Percentiles rank a stretch among this genome's conserved stretches.
These are phyloP conservation scores for Penicillium sp. DNA, from an alignment of 2,329 filamentous ascomycete genomes.

Conservation along the genomic window DNA sequence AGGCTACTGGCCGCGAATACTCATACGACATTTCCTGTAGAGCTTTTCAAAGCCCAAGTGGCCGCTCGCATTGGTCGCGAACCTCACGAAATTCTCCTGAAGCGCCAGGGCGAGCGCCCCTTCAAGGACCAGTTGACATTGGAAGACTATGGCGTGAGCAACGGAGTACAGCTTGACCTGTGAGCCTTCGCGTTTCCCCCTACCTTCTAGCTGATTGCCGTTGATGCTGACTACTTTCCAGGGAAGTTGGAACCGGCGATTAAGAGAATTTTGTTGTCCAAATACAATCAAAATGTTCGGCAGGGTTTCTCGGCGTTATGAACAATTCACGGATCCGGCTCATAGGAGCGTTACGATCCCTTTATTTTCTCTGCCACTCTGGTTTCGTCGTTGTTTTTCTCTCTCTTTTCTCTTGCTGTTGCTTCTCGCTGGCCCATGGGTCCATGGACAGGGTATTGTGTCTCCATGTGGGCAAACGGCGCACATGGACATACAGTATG, in stretches of 20 bases:
- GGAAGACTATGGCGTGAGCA: constrained; percentile 91
- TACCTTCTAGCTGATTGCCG: neutral
- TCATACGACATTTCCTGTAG: constrained; percentile 27
- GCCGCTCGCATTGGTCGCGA: constrained; percentile 85
- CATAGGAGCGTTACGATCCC: constrained; percentile 16
- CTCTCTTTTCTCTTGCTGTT: neutral
- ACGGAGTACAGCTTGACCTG: constrained; percentile 68
- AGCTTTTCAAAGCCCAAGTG: constrained; percentile 87
- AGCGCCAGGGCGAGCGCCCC: constrained; percentile 86
- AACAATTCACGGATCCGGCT: constrained; percentile 15
- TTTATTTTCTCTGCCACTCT: constrained; percentile 14
- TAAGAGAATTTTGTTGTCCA: constrained; percentile 19
- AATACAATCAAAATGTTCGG: constrained; percentile 8
- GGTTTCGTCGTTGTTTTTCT: constrained; percentile 3
- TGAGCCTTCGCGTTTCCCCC: constrained; percentile 29
- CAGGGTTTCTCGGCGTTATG: constrained; percentile 15
- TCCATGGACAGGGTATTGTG: neutral
- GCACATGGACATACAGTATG: neutral
- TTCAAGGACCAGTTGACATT: constrained; percentile 89
- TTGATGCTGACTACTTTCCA: constrained; percentile 32
- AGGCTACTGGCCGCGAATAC: neutral
- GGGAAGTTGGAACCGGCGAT: constrained; percentile 53
- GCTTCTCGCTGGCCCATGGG: neutral
- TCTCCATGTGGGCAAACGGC: neutral
- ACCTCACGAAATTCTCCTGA: constrained; percentile 87